Evolutionary conservation across 192 early-diverging fungal genomes (phyloP).

Genomic region (Podila epigama): DNA sequence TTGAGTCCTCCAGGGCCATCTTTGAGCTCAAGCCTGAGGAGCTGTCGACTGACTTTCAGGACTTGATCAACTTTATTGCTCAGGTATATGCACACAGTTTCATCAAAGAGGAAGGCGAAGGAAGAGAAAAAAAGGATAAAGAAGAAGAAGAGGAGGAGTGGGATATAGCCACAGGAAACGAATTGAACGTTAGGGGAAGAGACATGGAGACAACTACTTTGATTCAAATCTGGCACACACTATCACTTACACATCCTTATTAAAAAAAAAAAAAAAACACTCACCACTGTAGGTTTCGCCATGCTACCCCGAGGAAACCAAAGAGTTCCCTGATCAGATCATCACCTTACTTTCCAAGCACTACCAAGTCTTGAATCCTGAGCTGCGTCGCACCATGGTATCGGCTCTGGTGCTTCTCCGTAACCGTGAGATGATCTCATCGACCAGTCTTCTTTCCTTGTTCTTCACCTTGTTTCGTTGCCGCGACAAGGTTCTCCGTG

Average conservation of each 20-base stretch:
- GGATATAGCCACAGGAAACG: no score
- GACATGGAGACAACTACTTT: no score
- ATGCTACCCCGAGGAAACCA: conserved; percentile 88
- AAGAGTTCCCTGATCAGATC: conserved; percentile 82
- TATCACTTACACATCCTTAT: no score
- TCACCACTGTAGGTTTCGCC: conserved; percentile 63
- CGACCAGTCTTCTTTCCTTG: conserved; percentile 76
- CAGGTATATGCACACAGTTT: conserved; percentile 54
- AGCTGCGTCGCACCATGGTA: conserved; percentile 87
- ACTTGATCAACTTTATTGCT: conserved; percentile 89
- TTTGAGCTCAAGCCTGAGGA: conserved; percentile 89
- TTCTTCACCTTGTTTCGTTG: conserved; percentile 98
- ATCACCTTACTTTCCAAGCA: conserved; percentile 85
- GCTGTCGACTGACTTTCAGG: conserved; percentile 82
- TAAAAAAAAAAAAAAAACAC: no score
- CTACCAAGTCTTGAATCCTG: conserved; percentile 81
- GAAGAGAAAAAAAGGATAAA: no score
- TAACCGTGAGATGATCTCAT: conserved; percentile 78
- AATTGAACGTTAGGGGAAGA: not conserved
- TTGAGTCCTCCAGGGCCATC: conserved; percentile 85
- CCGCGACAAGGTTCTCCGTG: conserved; percentile 90
- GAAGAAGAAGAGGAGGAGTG: no score
- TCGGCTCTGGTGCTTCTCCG: conserved; percentile 88
- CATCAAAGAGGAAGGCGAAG: not conserved
- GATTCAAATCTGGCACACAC: no score